Evolutionary conservation across 257 asterid species (phyloP).

Genomic region (Gentiana straminea): DNA sequence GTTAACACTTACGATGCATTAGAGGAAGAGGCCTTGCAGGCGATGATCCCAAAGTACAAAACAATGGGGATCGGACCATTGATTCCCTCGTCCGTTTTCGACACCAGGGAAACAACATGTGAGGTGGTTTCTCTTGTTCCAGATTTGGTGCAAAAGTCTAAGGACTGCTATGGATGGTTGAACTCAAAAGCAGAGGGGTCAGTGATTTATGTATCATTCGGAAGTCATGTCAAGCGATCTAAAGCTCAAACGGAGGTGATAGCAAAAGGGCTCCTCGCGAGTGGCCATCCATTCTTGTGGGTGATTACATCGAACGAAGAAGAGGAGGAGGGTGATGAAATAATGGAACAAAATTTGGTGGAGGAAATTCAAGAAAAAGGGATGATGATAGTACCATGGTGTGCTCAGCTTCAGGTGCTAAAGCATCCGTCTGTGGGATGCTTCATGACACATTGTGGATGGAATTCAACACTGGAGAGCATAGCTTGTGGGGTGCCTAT

Average conservation of each 20-base stretch:
- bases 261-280: constrained; percentile 15
- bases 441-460: constrained; percentile 26
- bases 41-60: constrained; percentile 16
- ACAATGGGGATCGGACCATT: constrained; percentile 30
- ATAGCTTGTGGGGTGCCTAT: constrained; percentile 14
- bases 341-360: constrained; percentile 12
- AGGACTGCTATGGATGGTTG: constrained; percentile 18
- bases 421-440: constrained; percentile 24
- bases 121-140: constrained; percentile 7
- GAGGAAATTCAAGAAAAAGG: constrained; percentile 18
- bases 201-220: constrained; percentile 26
- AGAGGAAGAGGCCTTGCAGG: constrained; percentile 13
- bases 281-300: constrained; percentile 23
- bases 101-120: constrained; percentile 5
- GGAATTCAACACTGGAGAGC: constrained; percentile 28
- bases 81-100: constrained; percentile 17
- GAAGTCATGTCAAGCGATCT: constrained; percentile 15
- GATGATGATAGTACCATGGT: constrained; percentile 28
- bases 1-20: constrained; percentile 25
- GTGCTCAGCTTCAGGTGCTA: constrained; percentile 27
- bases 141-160: constrained; percentile 10
- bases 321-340: background rate
- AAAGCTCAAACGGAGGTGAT: constrained; percentile 18
- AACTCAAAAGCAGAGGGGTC: constrained; percentile 15
- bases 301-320: constrained; percentile 16